These are phyloP conservation scores for Globisporangium orthogonon DNA, from an alignment of 352 stramenopile species.

Conservation along the genomic window DNA sequence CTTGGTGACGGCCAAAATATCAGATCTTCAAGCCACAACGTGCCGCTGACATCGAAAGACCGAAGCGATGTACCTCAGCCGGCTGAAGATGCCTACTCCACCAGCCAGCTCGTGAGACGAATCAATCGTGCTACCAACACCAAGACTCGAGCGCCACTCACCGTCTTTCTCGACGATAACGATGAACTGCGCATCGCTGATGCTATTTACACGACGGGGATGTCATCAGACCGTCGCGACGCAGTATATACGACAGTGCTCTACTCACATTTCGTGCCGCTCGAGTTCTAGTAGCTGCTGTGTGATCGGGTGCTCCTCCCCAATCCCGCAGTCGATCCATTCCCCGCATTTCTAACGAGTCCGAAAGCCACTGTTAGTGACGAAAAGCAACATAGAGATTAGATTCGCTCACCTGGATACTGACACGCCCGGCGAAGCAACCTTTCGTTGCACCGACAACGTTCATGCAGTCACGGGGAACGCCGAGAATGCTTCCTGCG, in stretches of 20 bases:
- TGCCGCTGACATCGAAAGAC: not conserved
- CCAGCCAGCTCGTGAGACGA: not conserved
- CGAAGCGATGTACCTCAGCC: conserved; percentile 43
- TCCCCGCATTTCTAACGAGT: conserved; percentile 31
- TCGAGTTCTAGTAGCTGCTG: conserved; percentile 61
- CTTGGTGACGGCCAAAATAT: conserved; percentile 18
- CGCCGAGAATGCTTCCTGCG: conserved; percentile 55
- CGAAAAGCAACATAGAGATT: not conserved
- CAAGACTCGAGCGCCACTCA: conserved; percentile 13
- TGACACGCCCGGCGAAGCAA: conserved; percentile 54
- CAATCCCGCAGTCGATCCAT: conserved; percentile 48
- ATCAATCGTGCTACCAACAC: conserved; percentile 10
- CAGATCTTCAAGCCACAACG: not conserved
- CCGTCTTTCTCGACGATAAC: conserved; percentile 95
- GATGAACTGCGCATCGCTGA: conserved; percentile 81
- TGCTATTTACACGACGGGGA: conserved; percentile 17
- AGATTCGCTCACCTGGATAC: conserved; percentile 28
- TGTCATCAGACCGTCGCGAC: not conserved
- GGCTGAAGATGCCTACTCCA: conserved; percentile 89
- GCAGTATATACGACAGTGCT: no score
- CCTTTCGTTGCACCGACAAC: conserved; percentile 83
- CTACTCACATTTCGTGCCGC: conserved; percentile 36
- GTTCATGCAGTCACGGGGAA: conserved; percentile 66
- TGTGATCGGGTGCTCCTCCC: conserved; percentile 71
- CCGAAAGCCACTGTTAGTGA: not conserved